Evolutionary conservation across 2,329 filamentous ascomycete species (phyloP).

Genomic region (Dactylellina drechsleri): DNA sequence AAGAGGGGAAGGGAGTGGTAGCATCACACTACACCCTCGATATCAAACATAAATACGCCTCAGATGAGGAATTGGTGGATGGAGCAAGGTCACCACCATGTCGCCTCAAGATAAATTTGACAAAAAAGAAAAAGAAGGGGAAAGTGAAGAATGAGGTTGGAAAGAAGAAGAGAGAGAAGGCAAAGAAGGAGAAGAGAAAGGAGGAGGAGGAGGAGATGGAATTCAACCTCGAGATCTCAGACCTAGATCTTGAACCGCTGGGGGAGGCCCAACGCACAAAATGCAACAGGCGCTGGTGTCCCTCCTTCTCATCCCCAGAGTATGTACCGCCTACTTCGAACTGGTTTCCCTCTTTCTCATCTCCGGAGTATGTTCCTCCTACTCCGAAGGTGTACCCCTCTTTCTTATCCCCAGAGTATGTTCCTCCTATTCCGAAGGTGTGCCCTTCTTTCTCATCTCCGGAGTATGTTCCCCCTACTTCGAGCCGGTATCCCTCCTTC

Average conservation of each 20-base stretch:
- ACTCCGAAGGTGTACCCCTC: too few relatives aligned
- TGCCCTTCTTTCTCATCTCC: conserved; percentile 65
- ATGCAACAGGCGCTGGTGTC: background rate
- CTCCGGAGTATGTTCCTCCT: background rate
- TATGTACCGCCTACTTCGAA: conserved; percentile 63
- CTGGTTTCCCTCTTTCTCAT: conserved; percentile 68
- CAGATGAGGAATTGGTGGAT: conserved; percentile 5
- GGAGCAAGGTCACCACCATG: too few relatives aligned
- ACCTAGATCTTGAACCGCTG: background rate
- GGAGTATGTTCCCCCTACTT: background rate
- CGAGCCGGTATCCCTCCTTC: background rate
- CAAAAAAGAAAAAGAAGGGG: background rate
- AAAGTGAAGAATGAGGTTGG: background rate
- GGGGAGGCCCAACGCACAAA: background rate
- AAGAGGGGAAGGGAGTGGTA: conserved; percentile 1
- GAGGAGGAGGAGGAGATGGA: background rate
- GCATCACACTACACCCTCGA: conserved; percentile 6
- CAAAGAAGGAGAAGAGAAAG: background rate
- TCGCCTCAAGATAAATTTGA: background rate
- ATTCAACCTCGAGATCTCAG: background rate
- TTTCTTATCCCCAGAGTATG: conserved; percentile 64
- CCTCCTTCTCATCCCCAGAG: conserved; percentile 64
- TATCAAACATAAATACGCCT: conserved; percentile 2
- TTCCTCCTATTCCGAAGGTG: too few relatives aligned
- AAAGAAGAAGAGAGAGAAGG: background rate